Base-by-base conservation (phyloP, 2,329 filamentous ascomycete genomes). In the Paracoccidioides lutzii region DNA sequence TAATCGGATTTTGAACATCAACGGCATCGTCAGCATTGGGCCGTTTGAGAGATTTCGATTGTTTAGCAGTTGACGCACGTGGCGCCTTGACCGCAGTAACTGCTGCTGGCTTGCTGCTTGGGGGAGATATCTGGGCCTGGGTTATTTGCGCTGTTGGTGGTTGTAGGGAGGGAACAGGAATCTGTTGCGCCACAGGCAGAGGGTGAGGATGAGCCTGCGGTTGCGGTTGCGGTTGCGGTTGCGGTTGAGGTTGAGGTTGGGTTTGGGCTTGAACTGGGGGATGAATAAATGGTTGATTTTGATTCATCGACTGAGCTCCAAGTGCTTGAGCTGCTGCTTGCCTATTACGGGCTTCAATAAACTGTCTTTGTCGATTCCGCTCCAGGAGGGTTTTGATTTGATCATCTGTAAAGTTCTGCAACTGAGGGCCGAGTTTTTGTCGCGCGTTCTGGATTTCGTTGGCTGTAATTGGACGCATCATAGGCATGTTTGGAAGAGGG, bases 21-120 rank as follows among this genome's bases (percentile, higher is more conserved):
- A 71, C 62, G n/a, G 70, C 64, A 61, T 79, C 76, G 60, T 79
- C 76, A 55, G 67, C 69, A 55, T 64, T 70, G 3, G 71, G 63
- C 57, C 76, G 67, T 62, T 75, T 76, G 30, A 73, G 56, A 38
- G 62, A 72, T 57, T 71, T 73, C 12, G 68, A 57, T 54, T 67
- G 65, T 59, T 70, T 69, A 41, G 62, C 53, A 52, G 64, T 44
- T 48, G 67, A 43, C 10, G 57, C 61, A 55, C 65, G 69, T 10
- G 60, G 58, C 12, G 57, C 60, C 58, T 70, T 71, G 3, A 48
- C 48, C 12, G 58, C 57, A 30, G 63, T 32, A 2, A 37, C 22
- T 9, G 60, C 55, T 57, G 60, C 60, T 43, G 63, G 44, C 48
- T 71, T 54, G 43, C 33, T 14, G 43, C n/a, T 33, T 15, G 55